These are phyloP conservation scores for Dorcoceras hygrometricum DNA, from an alignment of 257 asterid genomes.

Conservation along the genomic window DNA sequence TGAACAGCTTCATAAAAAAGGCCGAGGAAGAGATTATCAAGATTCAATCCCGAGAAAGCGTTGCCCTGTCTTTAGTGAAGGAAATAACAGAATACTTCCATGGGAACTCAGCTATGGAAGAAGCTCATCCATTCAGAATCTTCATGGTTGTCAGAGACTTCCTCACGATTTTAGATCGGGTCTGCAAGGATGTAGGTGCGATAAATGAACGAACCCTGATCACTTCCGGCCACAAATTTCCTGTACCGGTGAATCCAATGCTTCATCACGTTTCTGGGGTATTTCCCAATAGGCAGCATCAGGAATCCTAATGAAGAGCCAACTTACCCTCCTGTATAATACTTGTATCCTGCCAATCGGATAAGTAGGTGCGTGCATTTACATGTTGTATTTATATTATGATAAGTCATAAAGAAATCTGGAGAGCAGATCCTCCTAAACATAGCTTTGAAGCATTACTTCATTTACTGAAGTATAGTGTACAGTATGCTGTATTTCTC, in stretches of 20 bases:
- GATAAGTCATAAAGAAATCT: slow-evolving; percentile 37
- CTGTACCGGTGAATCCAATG: slow-evolving; percentile 88
- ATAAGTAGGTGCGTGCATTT: slow-evolving; percentile 30
- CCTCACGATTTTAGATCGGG: slow-evolving; percentile 70
- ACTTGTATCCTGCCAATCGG: slow-evolving; percentile 19
- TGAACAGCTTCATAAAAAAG: slow-evolving; percentile 47
- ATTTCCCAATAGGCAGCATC: slow-evolving; percentile 36
- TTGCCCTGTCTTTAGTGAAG: slow-evolving; percentile 72
- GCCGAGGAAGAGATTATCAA: slow-evolving; percentile 81
- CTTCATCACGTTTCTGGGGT: slow-evolving; percentile 50
- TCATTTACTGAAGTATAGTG: background rate
- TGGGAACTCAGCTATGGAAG: slow-evolving; percentile 87
- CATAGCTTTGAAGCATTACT: slow-evolving; percentile 26
- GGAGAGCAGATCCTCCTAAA: slow-evolving; percentile 24
- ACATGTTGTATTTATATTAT: slow-evolving; percentile 46
- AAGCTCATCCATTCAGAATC: slow-evolving; percentile 90
- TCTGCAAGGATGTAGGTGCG: slow-evolving; percentile 89
- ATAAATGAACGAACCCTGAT: slow-evolving; percentile 74
- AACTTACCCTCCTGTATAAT: slow-evolving; percentile 28
- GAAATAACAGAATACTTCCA: slow-evolving; percentile 96
- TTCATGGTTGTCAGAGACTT: slow-evolving; percentile 94
- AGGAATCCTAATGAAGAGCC: slow-evolving; percentile 52
- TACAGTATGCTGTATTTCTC: slow-evolving; percentile 15
- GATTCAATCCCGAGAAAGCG: slow-evolving; percentile 85
- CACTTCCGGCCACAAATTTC: slow-evolving; percentile 72